Evolutionary conservation across 2,329 filamentous ascomycete genomes (phyloP), one percentile per base, ranked within the genome.

Genomic region (Neodidymelliopsis sp.): DNA sequence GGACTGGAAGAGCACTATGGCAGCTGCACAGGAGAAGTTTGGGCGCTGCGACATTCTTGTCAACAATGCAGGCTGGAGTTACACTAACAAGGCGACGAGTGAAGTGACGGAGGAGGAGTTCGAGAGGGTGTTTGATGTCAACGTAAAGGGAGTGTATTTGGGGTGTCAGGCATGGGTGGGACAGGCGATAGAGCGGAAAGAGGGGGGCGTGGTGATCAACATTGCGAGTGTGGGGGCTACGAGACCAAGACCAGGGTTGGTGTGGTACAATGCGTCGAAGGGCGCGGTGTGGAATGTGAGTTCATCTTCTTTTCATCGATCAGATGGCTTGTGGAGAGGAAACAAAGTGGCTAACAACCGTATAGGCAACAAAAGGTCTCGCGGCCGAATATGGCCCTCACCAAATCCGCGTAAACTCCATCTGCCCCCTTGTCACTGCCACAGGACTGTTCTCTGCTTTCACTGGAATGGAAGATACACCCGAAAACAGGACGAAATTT

Each of bases 371-470:
- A 2, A 86, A 84, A 72, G 81, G 81, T 9, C 78, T 92, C 57
- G 89, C 88, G 0, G 84, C 87, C 1, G 88, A 91, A 69, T 91
- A 88, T 59, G 89, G 85, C 0, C 80, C 83, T 0, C 81, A 88
- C 44, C 81, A 89, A 57, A 89, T 92, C 56, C 82, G 88, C 0
- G 86, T 91, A 62, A 90, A 90, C 55, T 81, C 83, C 2, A 83
- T 91, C 11, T 88, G 85, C 35, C 88, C 87, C 0, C 79, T 90
- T 0, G 77, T 90, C 1, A 85, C 83, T 1, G 83, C 79, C 12
- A 91, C 88, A 0, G 85, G 83, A 2, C 77, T 90, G 18, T 84
- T 82, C 54, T 75, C 76, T 19, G 69, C 67, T 22, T 87, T 87
- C 57, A 76, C 84, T 0, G 83, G 84, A 2, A 83, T 86, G 56